phyloP scores from a whole-genome alignment of 2,329 filamentous ascomycete species.

The Phialophora expanda region DNA sequence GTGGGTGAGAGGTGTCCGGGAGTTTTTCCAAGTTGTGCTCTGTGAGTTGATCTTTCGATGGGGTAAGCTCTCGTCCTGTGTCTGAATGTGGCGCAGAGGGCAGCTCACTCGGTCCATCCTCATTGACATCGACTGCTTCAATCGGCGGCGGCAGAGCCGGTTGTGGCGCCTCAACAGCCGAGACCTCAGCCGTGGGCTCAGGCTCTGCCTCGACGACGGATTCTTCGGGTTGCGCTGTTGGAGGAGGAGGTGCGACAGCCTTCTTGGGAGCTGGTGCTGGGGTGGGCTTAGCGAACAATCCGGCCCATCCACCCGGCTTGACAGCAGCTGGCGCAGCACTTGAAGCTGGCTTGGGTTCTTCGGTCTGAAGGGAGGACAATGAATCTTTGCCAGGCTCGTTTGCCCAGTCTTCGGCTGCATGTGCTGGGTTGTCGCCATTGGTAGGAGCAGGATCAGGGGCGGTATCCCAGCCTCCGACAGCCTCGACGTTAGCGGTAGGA shows the following conservation, averaged over 20 bases:
- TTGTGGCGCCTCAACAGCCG: conserved; percentile 51
- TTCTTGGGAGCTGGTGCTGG: conserved; percentile 59
- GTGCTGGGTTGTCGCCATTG: conserved; percentile 38
- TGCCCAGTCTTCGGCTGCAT: conserved; percentile 38
- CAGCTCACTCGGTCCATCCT: conserved; percentile 42
- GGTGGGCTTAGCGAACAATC: conserved; percentile 74
- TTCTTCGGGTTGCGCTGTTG: conserved; percentile 30
- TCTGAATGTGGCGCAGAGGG: conserved; percentile 40
- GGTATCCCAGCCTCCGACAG: conserved; percentile 40
- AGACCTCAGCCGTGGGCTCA: conserved; percentile 35
- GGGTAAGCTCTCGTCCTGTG: conserved; percentile 55
- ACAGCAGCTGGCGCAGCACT: conserved; percentile 27
- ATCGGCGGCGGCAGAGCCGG: conserved; percentile 44
- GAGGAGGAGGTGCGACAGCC: conserved; percentile 50
- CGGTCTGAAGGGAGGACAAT: conserved; percentile 39
- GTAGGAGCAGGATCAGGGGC: conserved; percentile 36
- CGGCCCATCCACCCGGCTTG: conserved; percentile 63
- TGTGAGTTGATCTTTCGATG: conserved; percentile 82
- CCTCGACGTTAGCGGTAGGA: conserved; percentile 37
- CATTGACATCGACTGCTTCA: conserved; percentile 47
- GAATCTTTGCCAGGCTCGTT: conserved; percentile 39
- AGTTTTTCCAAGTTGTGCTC: conserved; percentile 92
- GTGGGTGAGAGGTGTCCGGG: conserved; percentile 77
- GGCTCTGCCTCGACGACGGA: conserved; percentile 38
- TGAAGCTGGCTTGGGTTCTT: conserved; percentile 43